Evolutionary conservation across 2,329 filamentous ascomycete species (phyloP), one percentile per base, ranked within the genome.

Genomic region (Cladophialophora chaetospira): DNA sequence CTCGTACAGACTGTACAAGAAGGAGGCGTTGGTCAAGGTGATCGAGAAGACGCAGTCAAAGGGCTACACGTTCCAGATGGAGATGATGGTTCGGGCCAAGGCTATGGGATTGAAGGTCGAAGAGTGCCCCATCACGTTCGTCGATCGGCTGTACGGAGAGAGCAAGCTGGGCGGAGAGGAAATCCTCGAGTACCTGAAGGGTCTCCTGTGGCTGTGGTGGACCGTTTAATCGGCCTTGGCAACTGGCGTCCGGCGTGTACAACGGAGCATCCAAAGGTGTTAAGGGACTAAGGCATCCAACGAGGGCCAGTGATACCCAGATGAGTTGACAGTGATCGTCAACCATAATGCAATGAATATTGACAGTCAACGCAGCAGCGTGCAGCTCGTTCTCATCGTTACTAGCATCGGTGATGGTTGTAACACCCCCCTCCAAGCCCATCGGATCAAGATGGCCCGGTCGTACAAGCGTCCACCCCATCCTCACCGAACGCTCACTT

Each of bases 31-130:
- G 69, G 84, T 96, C 73, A 92, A 90, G 80, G 91, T 96, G 57
- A 97, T 99, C 68, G 79, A 82, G 69, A 90, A 83, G 75, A 97
- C 91, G 6, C 88, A 97, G 81, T 94, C 90, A 72, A 96, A 97
- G 78, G 94, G 94, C 2, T 99, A 97, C 74, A 93, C 89, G 36
- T 99, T 99, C 81, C 94, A 99, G 84, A 99, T 99, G 94, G 93
- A 97, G 82, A 88, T 99, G 86, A 97, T 97, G 87, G 93, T 97
- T 6, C 83, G 92, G 61, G 94, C 94, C 29, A 97, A 97, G 84
- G 89, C 88, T 13, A 92, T 97, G 89, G 93, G 94, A 1, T 96
- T 85, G 78, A 89, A 87, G 33, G 93, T 99, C 28, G 90, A 89
- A 13, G 94, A 99, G 80, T 93, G 96, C 60, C 94, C 94, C 10